A percentile compares a stretch with the other conserved stretches of the same genome.
These are phyloP conservation scores for Escovopsis sp. DNA, from an alignment of 2,329 filamentous ascomycete genomes.

Conservation along the genomic window DNA sequence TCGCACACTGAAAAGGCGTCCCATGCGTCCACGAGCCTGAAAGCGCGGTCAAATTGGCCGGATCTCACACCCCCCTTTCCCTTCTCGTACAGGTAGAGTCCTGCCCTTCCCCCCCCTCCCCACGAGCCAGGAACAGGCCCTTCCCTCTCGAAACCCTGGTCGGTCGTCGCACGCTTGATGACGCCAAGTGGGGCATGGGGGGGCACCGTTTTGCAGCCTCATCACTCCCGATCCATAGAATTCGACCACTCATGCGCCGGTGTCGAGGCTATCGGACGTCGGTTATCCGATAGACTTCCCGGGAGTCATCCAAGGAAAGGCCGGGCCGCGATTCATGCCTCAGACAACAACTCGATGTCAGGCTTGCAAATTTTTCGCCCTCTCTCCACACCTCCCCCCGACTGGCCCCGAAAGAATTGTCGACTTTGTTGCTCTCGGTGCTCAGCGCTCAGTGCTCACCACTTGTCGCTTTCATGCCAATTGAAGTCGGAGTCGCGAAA, in stretches of 20 bases:
- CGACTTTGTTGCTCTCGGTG: no score
- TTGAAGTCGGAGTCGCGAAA: background rate
- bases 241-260: conserved; percentile 1
- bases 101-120: conserved; percentile 8
- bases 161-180: conserved; percentile 1
- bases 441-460: background rate
- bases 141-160: background rate
- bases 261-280: conserved; percentile 6
- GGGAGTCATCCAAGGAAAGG: conserved; percentile 1
- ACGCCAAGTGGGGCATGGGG: conserved; percentile 8
- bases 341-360: conserved; percentile 8
- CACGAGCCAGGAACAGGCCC: conserved; percentile 9
- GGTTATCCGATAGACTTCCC: conserved; percentile 7
- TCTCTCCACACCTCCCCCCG: background rate
- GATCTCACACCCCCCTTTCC: no score
- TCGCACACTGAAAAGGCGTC: background rate
- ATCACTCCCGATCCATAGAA: background rate
- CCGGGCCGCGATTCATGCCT: conserved; percentile 8
- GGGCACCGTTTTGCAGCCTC: conserved; percentile 5
- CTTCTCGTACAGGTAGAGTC: no score
- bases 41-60: conserved; percentile 1
- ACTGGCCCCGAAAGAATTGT: no score
- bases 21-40: conserved; percentile 1
- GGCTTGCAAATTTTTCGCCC: conserved; percentile 5
- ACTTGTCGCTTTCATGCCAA: background rate